A percentile compares a stretch with the other conserved stretches of the same genome.
Evolutionary conservation across 148 eudicot species (phyloP).

Genomic region (Hydrangea macrophylla): DNA sequence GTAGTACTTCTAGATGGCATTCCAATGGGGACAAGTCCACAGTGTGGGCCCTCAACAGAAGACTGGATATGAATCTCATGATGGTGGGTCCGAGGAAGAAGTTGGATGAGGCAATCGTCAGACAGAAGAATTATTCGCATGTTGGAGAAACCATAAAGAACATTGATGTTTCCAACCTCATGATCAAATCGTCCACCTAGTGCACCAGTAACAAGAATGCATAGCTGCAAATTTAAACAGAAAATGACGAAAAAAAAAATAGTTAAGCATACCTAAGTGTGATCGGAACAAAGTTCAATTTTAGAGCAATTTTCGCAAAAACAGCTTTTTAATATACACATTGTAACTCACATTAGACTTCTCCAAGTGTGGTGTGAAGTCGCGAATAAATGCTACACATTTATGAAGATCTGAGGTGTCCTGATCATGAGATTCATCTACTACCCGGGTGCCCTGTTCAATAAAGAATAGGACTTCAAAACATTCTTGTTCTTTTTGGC

Average conservation of each 20-base stretch:
- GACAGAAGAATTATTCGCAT: conserved; percentile 68
- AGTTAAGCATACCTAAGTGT: no score
- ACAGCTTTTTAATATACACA: not conserved
- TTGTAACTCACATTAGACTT: conserved; percentile 56
- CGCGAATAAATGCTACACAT: conserved; percentile 60
- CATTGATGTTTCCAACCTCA: conserved; percentile 86
- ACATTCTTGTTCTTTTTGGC: no score
- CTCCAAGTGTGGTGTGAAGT: conserved; percentile 42
- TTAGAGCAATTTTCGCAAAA: not conserved
- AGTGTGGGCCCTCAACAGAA: conserved; percentile 86
- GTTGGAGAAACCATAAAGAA: conserved; percentile 62
- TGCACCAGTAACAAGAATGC: conserved; percentile 85
- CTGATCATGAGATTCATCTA: conserved; percentile 82
- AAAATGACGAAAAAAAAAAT: not conserved
- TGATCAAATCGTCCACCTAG: conserved; percentile 98
- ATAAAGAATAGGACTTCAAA: not conserved
- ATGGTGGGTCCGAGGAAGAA: conserved; percentile 68
- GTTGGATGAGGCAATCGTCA: conserved; percentile 80
- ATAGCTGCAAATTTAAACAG: conserved; percentile 44
- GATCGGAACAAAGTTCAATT: not conserved
- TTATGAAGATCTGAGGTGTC: conserved; percentile 93
- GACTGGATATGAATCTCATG: conserved; percentile 67
- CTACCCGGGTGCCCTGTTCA: conserved; percentile 63
- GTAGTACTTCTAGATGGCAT: conserved; percentile 53
- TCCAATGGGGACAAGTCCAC: conserved; percentile 87